phyloP scores from a whole-genome alignment of 208 protist species.

The Trypanosoma rangeli region DNA sequence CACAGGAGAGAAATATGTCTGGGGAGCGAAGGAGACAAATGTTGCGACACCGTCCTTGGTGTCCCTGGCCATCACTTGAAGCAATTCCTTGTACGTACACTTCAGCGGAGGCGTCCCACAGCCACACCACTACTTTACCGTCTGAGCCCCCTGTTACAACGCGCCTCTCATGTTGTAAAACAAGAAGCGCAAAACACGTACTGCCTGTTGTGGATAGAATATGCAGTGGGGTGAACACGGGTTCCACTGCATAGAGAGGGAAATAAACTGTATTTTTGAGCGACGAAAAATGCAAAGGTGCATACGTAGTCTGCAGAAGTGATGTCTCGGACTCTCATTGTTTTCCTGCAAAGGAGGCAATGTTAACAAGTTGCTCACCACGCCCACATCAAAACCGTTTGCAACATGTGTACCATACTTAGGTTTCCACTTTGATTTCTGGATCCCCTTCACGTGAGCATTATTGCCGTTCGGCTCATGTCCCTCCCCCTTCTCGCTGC shows the following conservation, averaged over 20 bases:
- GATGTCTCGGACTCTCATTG: conserved; percentile 5
- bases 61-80: conserved; percentile 16
- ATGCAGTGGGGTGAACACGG: conserved; percentile 58
- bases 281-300: conserved; percentile 59
- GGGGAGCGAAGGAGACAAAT: conserved; percentile 57
- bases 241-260: conserved; percentile 68
- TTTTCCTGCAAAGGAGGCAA: not conserved
- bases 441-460: not conserved
- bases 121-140: conserved; percentile 52
- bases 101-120: conserved; percentile 23
- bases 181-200: conserved; percentile 54
- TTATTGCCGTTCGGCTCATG: not conserved
- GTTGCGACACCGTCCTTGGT: conserved; percentile 46
- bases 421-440: conserved; percentile 57
- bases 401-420: conserved; percentile 62
- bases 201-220: conserved; percentile 37
- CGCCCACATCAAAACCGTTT: conserved; percentile 45
- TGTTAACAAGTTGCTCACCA: conserved; percentile 57
- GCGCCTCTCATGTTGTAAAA: conserved; percentile 41
- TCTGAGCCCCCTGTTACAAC: conserved; percentile 64
- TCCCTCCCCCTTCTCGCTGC: not conserved
- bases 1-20: conserved; percentile 70
- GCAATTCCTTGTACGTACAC: conserved; percentile 42
- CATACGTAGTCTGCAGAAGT: conserved; percentile 37
- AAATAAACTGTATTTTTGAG: conserved; percentile 56